Base-by-base conservation (phyloP, 139 green algal species). In the Chlorella sp. region DNA sequence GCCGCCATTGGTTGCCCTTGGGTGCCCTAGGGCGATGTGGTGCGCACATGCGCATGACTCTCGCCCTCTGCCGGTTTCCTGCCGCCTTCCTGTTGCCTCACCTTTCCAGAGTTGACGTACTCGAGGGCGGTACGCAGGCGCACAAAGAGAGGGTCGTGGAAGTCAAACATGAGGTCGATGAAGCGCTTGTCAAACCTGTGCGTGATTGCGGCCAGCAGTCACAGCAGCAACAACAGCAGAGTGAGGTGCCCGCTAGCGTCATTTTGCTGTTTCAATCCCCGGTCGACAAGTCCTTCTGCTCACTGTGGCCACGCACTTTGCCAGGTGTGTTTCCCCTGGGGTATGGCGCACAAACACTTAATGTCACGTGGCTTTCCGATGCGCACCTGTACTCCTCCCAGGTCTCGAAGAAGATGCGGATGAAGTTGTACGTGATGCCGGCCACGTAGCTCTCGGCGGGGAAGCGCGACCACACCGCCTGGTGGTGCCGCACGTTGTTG, bases 91-190 rank as follows among this genome's bases (percentile, higher is more conserved):
- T 17, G 42, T 55, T 55, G 42, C 17, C 62, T 36, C 26, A 71
- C 66, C 36, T 72, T 72, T 42, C 64, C 64, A 26, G 42, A 65
- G 67, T 72, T 72, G 42, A 72, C 67, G 27, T 72, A 72, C 67
- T 72, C 67, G n/a, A 72, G 42, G 2, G 67, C 67, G 24, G 67
- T 72, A 3, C 67, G 42, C 42, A 72, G 67, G 42, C 64, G 63
- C 1, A 72, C 67, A 49, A 72, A 72, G 14, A 72, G 29, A 22
- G 67, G 67, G 67, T 72, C 67, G 29, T 72, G 67, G 42, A 64
- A 72, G 35, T 72, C 67, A 64, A 72, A 72, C 49, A 72, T 42
- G 6, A 72, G 65, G 65, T 71, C 65, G 35, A 71, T 71, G 65
- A 71, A 71, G 35, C 65, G 65, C 35, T 71, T 71, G 65, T 71